Conservation (phyloP, 2,329 filamentous ascomycete species). For the Diaporthe sp. region DNA sequence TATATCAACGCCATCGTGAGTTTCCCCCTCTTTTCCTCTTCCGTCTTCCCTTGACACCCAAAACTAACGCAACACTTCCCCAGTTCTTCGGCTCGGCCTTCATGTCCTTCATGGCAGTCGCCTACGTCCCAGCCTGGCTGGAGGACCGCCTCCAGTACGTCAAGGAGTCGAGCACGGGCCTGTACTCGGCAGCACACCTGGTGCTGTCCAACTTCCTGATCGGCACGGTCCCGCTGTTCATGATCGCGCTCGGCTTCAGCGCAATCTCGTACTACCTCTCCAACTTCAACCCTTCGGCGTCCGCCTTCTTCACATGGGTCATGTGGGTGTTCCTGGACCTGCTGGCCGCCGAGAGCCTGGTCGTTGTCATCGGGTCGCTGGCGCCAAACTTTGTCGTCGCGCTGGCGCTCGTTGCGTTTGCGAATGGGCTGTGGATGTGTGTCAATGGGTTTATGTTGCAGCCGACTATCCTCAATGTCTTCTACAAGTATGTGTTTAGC, state of each 20-base stretch:
- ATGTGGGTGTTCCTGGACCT: slow-evolving; percentile 90
- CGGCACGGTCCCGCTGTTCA: slow-evolving; percentile 82
- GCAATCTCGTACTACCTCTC: slow-evolving; percentile 82
- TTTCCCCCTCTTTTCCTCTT: background rate
- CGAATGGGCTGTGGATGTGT: slow-evolving; percentile 91
- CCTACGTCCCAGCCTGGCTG: slow-evolving; percentile 85
- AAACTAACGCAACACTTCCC: background rate
- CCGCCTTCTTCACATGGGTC: slow-evolving; percentile 80
- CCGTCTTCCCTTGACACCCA: background rate
- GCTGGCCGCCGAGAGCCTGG: slow-evolving; percentile 82
- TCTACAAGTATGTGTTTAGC: slow-evolving; percentile 89
- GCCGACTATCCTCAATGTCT: slow-evolving; percentile 78
- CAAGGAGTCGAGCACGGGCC: slow-evolving; percentile 84
- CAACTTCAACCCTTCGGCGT: slow-evolving; percentile 74
- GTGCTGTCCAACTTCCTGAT: slow-evolving; percentile 84
- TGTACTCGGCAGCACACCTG: slow-evolving; percentile 80
- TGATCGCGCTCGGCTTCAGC: slow-evolving; percentile 81
- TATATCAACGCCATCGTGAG: slow-evolving; percentile 81
- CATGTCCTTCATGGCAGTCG: slow-evolving; percentile 85
- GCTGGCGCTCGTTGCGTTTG: slow-evolving; percentile 83
- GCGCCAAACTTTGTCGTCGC: slow-evolving; percentile 85
- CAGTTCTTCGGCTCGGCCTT: slow-evolving; percentile 77
- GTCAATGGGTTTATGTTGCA: slow-evolving; percentile 86
- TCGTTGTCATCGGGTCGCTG: slow-evolving; percentile 78
- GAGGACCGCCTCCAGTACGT: slow-evolving; percentile 79